Evolutionary conservation across 306 rosid genomes (phyloP), one percentile per base, ranked within the genome.

Genomic region (Lagenaria siceraria): DNA sequence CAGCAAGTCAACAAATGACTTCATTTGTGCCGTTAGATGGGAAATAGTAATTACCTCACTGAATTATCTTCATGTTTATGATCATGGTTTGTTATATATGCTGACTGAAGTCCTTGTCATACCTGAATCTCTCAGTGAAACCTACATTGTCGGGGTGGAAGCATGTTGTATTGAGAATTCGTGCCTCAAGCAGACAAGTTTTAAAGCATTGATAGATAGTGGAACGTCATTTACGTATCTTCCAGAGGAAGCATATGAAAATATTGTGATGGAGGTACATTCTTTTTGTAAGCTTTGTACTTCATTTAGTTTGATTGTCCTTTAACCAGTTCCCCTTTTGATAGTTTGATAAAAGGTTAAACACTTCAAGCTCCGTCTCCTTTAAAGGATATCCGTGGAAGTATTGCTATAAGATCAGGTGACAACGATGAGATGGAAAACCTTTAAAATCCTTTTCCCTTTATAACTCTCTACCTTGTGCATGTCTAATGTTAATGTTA

Each of bases 191-290:
- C 81, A 82, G 82, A 77, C 93, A 24, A 82, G 81, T 83, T 95
- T 95, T 79, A 84, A 83, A 77, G 92, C 96, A 21, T 78, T 84
- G 86, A 84, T 92, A 87, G 98, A 95, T 78, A 94, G 95, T 5
- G 98, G 98, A 78, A 81, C 97, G 31, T 94, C 98, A 58, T 92
- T 94, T 86, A 90, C 98, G 10, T 88, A 89, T 81, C 95, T 94
- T 78, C 98, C 98, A 0, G 86, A 90, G 63, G 88, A 87, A 68
- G 89, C 81, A 48, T 92, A 85, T 42, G 88, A 88, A 83, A 83
- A 85, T 81, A 83, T 90, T 78, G 78, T 87, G 7, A 70, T 81
- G 79, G 96, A 94, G 98, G 98, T 90, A 88, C 79, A 61, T 70
- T 10, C 33, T 63, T 70, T 40, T 36, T 25, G 69, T 60, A 58